A percentile compares a stretch with the other conserved stretches of the same genome.
Evolutionary conservation across 129 eudicot genomes (phyloP).

Genomic region (Logfia minima): DNA sequence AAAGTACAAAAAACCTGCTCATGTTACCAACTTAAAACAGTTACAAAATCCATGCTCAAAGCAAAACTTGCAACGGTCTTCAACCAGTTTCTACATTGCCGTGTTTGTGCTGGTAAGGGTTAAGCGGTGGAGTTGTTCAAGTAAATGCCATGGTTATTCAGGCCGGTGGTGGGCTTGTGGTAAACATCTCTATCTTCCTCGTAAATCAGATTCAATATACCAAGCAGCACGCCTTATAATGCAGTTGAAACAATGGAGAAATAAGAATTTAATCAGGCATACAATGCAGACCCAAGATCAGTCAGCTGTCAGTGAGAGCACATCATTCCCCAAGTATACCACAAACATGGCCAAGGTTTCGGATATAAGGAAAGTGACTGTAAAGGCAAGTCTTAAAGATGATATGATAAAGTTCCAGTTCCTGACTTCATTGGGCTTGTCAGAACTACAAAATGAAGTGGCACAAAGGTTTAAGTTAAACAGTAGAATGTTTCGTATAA

Average conservation of each 20-base stretch:
- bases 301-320: not conserved
- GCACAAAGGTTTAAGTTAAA: not conserved
- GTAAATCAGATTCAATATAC: not conserved
- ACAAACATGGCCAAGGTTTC: not conserved
- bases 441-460: not conserved
- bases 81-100: not conserved
- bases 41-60: not conserved
- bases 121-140: slow-evolving; percentile 22
- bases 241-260: too few species aligned
- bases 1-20: not conserved
- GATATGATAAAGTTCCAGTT: not conserved
- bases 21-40: not conserved
- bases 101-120: slow-evolving; percentile 12
- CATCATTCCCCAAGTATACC: not conserved
- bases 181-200: slow-evolving; percentile 7
- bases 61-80: not conserved
- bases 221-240: too few species aligned
- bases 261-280: not conserved
- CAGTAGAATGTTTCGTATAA: not conserved
- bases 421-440: not conserved
- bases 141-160: slow-evolving; percentile 1
- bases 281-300: not conserved
- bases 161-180: slow-evolving; percentile 15
- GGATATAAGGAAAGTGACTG: not conserved
- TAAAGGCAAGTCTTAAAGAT: not conserved